Percentiles rank a stretch among this genome's conserved stretches.
Evolutionary conservation across 73 alveolate species (phyloP).

Genomic region (Stentor coeruleus): DNA sequence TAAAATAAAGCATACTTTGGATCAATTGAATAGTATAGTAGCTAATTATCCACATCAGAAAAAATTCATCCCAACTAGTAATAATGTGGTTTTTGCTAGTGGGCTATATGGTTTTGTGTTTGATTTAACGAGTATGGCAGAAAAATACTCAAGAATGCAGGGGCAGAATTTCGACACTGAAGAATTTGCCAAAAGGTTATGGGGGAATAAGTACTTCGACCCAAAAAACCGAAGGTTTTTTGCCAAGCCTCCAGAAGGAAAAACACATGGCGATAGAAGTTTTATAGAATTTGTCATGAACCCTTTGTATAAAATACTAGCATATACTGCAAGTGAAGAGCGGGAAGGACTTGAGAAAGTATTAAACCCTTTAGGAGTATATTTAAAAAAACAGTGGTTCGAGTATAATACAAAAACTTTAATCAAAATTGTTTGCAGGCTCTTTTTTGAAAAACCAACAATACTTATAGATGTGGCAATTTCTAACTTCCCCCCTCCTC

Average conservation of each 20-base stretch:
- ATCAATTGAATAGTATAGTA: conserved; percentile 81
- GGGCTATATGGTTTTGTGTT: conserved; percentile 81
- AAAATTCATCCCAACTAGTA: conserved; percentile 74
- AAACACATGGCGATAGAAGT: conserved; percentile 49
- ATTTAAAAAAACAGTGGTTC: conserved; percentile 74
- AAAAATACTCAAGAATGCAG: conserved; percentile 51
- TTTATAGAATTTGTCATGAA: conserved; percentile 90
- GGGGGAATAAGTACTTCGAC: conserved; percentile 97
- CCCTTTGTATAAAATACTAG: conserved; percentile 90
- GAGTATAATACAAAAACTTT: conserved; percentile 87
- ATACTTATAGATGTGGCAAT: conserved; percentile 23
- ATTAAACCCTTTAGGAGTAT: conserved; percentile 44
- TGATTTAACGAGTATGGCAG: conserved; percentile 88
- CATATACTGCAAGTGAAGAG: conserved; percentile 41
- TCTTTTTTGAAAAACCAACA: conserved; percentile 69
- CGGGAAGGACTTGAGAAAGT: not conserved
- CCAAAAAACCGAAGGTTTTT: conserved; percentile 50
- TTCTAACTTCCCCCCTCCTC: not conserved
- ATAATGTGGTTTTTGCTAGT: conserved; percentile 92
- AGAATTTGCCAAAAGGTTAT: conserved; percentile 84
- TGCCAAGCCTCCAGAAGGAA: conserved; percentile 48
- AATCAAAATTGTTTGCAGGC: conserved; percentile 72
- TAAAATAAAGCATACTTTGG: conserved; percentile 90
- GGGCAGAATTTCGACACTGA: conserved; percentile 63
- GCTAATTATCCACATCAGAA: conserved; percentile 37